Percentiles rank a stretch among this genome's conserved stretches.
Conservation (phyloP, 805 yeast species). For the Myxozyma udenii region DNA sequence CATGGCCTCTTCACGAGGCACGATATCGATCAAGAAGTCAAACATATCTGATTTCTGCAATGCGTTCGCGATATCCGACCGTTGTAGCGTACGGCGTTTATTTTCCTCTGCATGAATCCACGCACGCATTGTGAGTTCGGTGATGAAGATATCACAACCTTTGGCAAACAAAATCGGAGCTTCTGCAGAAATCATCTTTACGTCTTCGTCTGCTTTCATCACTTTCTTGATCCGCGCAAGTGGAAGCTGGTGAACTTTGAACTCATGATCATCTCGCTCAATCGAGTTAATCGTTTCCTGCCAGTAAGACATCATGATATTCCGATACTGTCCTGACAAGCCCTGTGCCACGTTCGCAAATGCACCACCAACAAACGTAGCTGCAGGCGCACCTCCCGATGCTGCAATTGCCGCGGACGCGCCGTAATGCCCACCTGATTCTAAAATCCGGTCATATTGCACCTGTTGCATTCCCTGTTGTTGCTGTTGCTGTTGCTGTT, state of each 20-base stretch:
- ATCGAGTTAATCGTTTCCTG: constrained; percentile 90
- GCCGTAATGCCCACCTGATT: constrained; percentile 31
- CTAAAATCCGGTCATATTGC: constrained; percentile 27
- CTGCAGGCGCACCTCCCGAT: constrained; percentile 29
- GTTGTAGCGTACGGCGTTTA: constrained; percentile 89
- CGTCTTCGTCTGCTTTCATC: constrained; percentile 50
- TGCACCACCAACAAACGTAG: constrained; percentile 50
- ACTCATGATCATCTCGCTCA: constrained; percentile 85
- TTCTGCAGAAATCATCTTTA: constrained; percentile 95
- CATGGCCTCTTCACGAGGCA: constrained; percentile 75
- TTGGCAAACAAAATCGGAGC: constrained; percentile 97
- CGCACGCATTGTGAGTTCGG: constrained; percentile 96
- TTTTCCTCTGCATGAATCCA: constrained; percentile 98
- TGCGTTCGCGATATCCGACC: constrained; percentile 93
- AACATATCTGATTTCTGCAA: constrained; percentile 94
- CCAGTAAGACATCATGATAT: constrained; percentile 95
- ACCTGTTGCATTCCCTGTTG: constrained; percentile 16
- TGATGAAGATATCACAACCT: constrained; percentile 95
- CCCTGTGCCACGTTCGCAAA: constrained; percentile 94
- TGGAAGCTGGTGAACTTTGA: constrained; percentile 91
- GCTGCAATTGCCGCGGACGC: constrained; percentile 32
- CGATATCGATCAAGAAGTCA: constrained; percentile 93
- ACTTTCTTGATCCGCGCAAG: constrained; percentile 73
- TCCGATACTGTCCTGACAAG: constrained; percentile 72
- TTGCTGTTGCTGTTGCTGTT: constrained; percentile 5